Evolutionary conservation across 2,329 filamentous ascomycete species (phyloP).

Genomic region (Hypoxylon sp.): DNA sequence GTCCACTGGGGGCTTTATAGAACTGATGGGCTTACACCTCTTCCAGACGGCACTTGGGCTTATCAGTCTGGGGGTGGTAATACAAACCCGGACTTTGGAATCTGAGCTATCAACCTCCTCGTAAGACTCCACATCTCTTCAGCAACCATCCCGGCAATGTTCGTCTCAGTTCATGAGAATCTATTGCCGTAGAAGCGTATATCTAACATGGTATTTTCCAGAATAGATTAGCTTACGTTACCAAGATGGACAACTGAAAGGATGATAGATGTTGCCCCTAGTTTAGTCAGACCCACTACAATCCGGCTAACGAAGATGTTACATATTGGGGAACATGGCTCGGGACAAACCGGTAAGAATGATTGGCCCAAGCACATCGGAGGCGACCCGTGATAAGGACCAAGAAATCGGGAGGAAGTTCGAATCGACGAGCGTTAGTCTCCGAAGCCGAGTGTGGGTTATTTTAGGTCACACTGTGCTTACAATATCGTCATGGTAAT

Average conservation of each 20-base stretch:
- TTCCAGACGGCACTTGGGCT: slow-evolving; percentile 26
- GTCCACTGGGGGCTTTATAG: slow-evolving; percentile 36
- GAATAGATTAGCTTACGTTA: slow-evolving; percentile 14
- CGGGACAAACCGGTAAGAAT: slow-evolving; percentile 10
- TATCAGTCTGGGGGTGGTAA: slow-evolving; percentile 38
- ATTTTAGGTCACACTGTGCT: slow-evolving; percentile 32
- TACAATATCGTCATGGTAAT: slow-evolving; percentile 9
- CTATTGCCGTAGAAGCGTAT: neutral
- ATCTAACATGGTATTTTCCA: slow-evolving; percentile 3
- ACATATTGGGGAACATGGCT: slow-evolving; percentile 7
- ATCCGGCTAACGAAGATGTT: slow-evolving; percentile 11
- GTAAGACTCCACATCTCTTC: slow-evolving; percentile 28
- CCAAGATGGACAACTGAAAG: neutral
- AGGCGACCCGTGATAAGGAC: slow-evolving; percentile 25
- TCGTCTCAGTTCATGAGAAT: slow-evolving; percentile 17
- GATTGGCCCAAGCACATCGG: slow-evolving; percentile 29
- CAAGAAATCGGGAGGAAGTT: slow-evolving; percentile 37
- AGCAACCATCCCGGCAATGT: neutral
- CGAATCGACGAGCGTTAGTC: slow-evolving; percentile 45
- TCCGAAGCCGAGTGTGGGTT: slow-evolving; percentile 21
- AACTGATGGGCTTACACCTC: slow-evolving; percentile 20
- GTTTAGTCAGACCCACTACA: slow-evolving; percentile 11
- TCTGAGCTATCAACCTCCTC: slow-evolving; percentile 13
- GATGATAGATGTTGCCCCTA: slow-evolving; percentile 8
- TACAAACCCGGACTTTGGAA: slow-evolving; percentile 4